Evolutionary conservation across 805 yeast genomes (phyloP).

Genomic region (Lipomyces yamanashiensis): DNA sequence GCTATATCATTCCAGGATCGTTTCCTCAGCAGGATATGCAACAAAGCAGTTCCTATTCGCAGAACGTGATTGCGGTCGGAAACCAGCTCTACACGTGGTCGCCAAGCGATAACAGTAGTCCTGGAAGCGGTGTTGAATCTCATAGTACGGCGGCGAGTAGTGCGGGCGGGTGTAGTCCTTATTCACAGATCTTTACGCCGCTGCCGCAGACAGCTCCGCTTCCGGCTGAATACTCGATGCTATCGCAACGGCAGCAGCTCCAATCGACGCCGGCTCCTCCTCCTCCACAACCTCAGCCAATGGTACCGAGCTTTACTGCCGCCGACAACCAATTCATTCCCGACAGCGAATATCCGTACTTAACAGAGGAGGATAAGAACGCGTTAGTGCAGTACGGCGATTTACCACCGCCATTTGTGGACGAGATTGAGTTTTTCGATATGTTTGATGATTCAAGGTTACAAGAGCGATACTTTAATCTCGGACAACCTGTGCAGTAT

Average conservation of each 20-base stretch:
- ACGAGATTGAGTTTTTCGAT: conserved; percentile 1
- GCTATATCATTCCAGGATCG: no score
- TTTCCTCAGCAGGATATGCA: background rate
- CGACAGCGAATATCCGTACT: background rate
- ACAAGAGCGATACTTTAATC: background rate
- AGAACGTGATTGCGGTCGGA: no score
- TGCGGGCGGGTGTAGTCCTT: background rate
- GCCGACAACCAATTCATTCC: background rate
- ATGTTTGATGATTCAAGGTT: background rate
- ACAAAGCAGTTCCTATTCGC: background rate
- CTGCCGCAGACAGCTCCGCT: background rate
- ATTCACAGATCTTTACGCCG: background rate
- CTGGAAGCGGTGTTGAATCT: background rate
- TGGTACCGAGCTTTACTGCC: background rate
- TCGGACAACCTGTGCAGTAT: background rate
- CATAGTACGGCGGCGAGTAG: background rate
- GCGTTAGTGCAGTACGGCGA: background rate
- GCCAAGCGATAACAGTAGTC: background rate
- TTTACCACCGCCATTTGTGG: conserved; percentile 2
- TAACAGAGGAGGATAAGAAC: conserved; percentile 2
- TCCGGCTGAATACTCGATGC: background rate
- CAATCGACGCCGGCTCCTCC: background rate
- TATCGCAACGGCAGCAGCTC: background rate
- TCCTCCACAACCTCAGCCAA: background rate
- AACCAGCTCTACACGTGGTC: background rate